Conservation (phyloP, 495 filamentous ascomycete species). For the Xylaria grammica region DNA sequence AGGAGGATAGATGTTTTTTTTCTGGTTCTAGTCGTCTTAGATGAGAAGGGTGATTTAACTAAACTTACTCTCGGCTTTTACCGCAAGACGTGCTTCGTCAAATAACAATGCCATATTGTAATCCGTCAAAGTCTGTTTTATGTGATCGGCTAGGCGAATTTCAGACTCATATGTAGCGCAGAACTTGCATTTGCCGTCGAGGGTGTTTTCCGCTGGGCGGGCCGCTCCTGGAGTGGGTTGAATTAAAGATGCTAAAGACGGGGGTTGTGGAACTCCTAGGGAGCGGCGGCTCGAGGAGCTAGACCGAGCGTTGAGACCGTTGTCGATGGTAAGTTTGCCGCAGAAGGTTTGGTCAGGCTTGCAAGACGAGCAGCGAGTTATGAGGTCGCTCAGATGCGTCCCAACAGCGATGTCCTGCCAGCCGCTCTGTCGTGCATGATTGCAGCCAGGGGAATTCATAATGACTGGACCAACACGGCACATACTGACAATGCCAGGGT, state of each 20-base stretch:
- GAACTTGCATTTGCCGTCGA: constrained; percentile 25
- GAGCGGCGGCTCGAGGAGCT: constrained; percentile 11
- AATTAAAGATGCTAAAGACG: constrained; percentile 21
- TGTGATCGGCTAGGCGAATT: constrained; percentile 23
- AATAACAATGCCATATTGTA: constrained; percentile 25
- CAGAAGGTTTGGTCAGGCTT: constrained; percentile 20
- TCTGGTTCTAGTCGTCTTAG: neutral
- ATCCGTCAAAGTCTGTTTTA: constrained; percentile 24
- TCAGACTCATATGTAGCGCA: constrained; percentile 20
- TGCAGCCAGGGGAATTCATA: constrained; percentile 24
- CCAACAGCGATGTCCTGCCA: constrained; percentile 22
- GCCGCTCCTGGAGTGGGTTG: constrained; percentile 6
- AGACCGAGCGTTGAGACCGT: neutral
- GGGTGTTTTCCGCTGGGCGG: neutral
- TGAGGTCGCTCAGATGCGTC: constrained; percentile 18
- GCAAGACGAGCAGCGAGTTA: constrained; percentile 21
- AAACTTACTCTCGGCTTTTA: constrained; percentile 19
- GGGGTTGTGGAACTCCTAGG: constrained; percentile 5
- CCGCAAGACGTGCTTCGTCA: constrained; percentile 15
- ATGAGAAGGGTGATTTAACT: neutral
- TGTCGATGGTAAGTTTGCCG: constrained; percentile 22
- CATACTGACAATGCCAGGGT: neutral
- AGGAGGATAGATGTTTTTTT: neutral
- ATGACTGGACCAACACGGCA: constrained; percentile 25
- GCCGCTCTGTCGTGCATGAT: constrained; percentile 23